Base-by-base conservation (phyloP, 768 basidiomycete species). In the Lentinula lateritia region DNA sequence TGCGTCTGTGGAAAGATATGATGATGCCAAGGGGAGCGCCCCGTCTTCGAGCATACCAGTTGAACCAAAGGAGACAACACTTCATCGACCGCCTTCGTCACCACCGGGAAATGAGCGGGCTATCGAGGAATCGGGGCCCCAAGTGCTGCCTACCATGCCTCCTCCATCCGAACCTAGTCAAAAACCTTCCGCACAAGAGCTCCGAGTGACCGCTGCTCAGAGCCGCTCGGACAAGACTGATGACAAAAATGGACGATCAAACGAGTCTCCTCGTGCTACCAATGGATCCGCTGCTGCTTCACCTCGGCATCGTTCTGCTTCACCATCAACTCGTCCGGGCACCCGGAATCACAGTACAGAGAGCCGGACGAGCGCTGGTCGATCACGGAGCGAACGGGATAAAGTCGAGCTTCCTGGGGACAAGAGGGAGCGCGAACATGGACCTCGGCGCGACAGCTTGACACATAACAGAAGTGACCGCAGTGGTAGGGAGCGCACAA, bases 101-200 rank as follows among this genome's bases (percentile, higher is more conserved):
- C 53, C 76, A 75, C 28, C 3, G 1, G 28, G 28, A 28, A 28
- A 28, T 28, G 54, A 71, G 71, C 60, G 53, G 61, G 8, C 41
- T 8, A n/a, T 41, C 6, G 84, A 85, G 13, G 80, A 81, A 41
- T 75, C 74, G 52, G 65, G 66, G 39, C 61, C 68, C 23, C 77
- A 77, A 34, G 65, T 68, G 35, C 70, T 68, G n/a, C 79, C 82
- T 39, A 68, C 69, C 1, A 93, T 93, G 90, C 89, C 88, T 12
- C 92, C 92, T 4, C 92, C 92, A 16, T 79, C 76, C 28, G 84
- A 79, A 52, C 92, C 92, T 2, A 93, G 91, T 66, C 89, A 92
- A 67, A 92, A 90, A 0, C 73, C 77, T 6, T 89, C 88, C 9
- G 90, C 90, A 1, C 89, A 92, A 66, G 91, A 91, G 66, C 78